Conservation (phyloP, 176 grass and related monocot genomes). For the Carex cristatella region DNA sequence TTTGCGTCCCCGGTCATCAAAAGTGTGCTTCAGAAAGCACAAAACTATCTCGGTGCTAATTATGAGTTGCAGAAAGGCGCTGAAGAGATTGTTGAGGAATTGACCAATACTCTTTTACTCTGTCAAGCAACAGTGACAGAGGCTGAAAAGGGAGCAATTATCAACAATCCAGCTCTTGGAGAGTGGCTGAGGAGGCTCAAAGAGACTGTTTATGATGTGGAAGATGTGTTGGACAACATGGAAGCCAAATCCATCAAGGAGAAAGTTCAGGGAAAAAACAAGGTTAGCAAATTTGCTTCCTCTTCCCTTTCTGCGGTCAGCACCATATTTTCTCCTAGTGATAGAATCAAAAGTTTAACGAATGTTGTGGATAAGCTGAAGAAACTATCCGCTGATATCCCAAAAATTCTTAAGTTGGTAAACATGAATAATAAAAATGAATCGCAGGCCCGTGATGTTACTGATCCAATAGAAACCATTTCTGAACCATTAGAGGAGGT, state of each 20-base stretch:
- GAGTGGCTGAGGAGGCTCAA: constrained; percentile 19
- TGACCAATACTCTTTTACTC: not conserved
- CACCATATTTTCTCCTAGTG: not conserved
- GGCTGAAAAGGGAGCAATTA: constrained; percentile 6
- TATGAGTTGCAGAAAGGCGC: not conserved
- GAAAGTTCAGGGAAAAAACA: not conserved
- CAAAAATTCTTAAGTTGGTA: not conserved
- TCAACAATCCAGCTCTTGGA: not conserved
- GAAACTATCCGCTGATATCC: not conserved
- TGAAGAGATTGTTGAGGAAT: not conserved
- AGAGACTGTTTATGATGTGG: not conserved
- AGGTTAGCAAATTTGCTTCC: constrained; percentile 10
- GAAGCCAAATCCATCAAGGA: not conserved
- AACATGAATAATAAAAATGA: not conserved
- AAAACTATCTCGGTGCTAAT: not conserved
- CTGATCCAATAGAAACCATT: not conserved
- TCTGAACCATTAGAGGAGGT: not conserved
- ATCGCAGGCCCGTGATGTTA: not conserved
- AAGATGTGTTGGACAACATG: constrained; percentile 25
- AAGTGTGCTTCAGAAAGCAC: not conserved
- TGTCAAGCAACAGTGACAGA: not conserved
- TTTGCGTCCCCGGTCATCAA: not conserved
- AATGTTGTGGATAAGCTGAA: not conserved
- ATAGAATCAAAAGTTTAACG: not conserved
- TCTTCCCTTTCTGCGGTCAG: not conserved